Evolutionary conservation across 495 filamentous ascomycete species (phyloP).

Genomic region (Penicillium cataractarum): DNA sequence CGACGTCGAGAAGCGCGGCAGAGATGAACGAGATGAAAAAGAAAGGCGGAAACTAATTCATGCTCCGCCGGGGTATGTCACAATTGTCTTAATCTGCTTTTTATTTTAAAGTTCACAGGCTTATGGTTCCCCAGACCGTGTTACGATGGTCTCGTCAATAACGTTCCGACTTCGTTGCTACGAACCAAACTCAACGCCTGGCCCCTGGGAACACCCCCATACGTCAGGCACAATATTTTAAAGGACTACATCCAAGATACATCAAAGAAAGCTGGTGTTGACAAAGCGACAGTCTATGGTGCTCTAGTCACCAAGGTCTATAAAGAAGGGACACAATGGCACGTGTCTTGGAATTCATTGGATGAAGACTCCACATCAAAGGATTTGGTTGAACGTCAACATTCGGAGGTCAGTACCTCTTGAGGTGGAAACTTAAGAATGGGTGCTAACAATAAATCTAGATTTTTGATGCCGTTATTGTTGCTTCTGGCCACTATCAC

Average conservation of each 20-base stretch:
- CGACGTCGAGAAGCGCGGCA: constrained; percentile 30
- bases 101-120: neutral
- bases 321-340: constrained; percentile 55
- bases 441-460: constrained; percentile 14
- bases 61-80: constrained; percentile 54
- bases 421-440: too few relatives aligned
- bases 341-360: constrained; percentile 42
- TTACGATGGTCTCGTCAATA: constrained; percentile 66
- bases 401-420: constrained; percentile 24
- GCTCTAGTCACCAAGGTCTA: constrained; percentile 59
- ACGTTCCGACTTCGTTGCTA: constrained; percentile 65
- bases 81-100: neutral
- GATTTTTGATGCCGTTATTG: constrained; percentile 59
- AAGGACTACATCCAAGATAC: constrained; percentile 64
- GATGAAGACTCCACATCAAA: constrained; percentile 37
- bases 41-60: constrained; percentile 40
- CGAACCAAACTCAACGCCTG: constrained; percentile 60
- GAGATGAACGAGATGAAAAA: constrained; percentile 26
- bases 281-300: constrained; percentile 54
- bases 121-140: constrained; percentile 42
- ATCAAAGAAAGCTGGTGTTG: constrained; percentile 50
- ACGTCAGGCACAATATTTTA: constrained; percentile 57
- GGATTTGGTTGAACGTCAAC: constrained; percentile 25
- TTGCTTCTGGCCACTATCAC: constrained; percentile 64
- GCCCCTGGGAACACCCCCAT: constrained; percentile 60